These are phyloP conservation scores for Geotrichum histeridarum DNA, from an alignment of 1,139 yeast species.

Conservation along the genomic window DNA sequence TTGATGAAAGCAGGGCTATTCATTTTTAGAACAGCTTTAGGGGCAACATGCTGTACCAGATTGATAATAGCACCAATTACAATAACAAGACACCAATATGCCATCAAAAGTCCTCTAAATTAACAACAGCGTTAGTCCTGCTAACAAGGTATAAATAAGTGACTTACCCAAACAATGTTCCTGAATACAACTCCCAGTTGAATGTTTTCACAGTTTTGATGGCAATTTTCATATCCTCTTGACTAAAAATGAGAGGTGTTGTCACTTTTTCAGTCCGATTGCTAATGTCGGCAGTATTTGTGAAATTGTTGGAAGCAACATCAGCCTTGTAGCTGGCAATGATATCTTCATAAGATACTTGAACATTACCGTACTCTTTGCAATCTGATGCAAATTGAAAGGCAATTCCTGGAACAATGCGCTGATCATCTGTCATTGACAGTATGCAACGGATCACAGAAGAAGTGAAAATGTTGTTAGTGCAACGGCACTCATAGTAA, in stretches of 20 bases:
- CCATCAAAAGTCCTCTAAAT: conserved; percentile 19
- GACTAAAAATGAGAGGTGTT: neutral
- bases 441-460: neutral
- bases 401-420: too few relatives aligned
- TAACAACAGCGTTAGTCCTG: neutral
- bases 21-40: conserved; percentile 12
- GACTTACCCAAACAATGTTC: conserved; percentile 16
- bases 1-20: conserved; percentile 17
- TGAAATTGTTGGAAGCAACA: conserved; percentile 3
- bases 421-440: neutral
- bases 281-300: neutral
- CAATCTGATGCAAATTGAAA: neutral
- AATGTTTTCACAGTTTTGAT: conserved; percentile 6
- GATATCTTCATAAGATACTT: neutral
- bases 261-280: neutral
- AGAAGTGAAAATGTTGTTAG: neutral
- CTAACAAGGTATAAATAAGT: conserved; percentile 24
- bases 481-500: conserved; percentile 3
- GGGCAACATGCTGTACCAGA: conserved; percentile 11
- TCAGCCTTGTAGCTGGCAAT: neutral
- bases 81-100: conserved; percentile 28
- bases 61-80: conserved; percentile 24
- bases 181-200: conserved; percentile 9
- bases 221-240: neutral
- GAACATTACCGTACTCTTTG: neutral